Conservation (phyloP, 2,329 filamentous ascomycete species). For the Setomelanomma holmii region DNA sequence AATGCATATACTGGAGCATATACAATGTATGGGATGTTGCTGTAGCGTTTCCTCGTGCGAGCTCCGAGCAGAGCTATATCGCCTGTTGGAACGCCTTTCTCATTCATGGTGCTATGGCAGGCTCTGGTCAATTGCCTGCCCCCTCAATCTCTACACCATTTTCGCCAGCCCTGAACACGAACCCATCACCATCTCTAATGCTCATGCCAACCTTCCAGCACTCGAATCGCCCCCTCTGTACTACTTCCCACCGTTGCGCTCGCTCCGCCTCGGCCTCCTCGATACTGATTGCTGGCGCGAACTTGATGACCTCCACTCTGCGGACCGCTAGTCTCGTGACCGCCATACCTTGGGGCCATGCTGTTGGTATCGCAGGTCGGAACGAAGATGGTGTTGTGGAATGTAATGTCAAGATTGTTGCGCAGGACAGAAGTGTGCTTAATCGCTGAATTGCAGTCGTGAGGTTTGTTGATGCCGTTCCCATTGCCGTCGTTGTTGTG, state of each 20-base stretch:
- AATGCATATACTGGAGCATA: background rate
- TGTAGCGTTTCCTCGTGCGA: no score
- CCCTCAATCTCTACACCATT: slow-evolving; percentile 23
- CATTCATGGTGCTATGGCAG: no score
- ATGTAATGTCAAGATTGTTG: slow-evolving; percentile 18
- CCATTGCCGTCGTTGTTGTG: slow-evolving; percentile 10
- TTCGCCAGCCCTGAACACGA: slow-evolving; percentile 36
- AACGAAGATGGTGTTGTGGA: slow-evolving; percentile 16
- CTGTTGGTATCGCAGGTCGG: slow-evolving; percentile 30
- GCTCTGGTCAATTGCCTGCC: background rate
- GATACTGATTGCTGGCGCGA: slow-evolving; percentile 47
- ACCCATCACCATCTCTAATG: slow-evolving; percentile 21
- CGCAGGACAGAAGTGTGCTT: slow-evolving; percentile 15
- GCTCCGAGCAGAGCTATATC: no score
- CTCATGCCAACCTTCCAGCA: slow-evolving; percentile 34
- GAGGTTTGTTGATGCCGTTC: slow-evolving; percentile 21
- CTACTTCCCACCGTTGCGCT: slow-evolving; percentile 44
- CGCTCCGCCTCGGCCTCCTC: slow-evolving; percentile 49
- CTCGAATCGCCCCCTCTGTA: slow-evolving; percentile 47
- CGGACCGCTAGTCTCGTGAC: slow-evolving; percentile 45
- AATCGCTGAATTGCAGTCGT: slow-evolving; percentile 18
- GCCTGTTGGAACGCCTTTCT: no score
- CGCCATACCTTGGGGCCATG: slow-evolving; percentile 34
- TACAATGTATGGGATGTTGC: background rate
- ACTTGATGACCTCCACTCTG: slow-evolving; percentile 43